Conservation (phyloP, 2,329 filamentous ascomycete genomes). For the Diaporthe ilicicola region DNA sequence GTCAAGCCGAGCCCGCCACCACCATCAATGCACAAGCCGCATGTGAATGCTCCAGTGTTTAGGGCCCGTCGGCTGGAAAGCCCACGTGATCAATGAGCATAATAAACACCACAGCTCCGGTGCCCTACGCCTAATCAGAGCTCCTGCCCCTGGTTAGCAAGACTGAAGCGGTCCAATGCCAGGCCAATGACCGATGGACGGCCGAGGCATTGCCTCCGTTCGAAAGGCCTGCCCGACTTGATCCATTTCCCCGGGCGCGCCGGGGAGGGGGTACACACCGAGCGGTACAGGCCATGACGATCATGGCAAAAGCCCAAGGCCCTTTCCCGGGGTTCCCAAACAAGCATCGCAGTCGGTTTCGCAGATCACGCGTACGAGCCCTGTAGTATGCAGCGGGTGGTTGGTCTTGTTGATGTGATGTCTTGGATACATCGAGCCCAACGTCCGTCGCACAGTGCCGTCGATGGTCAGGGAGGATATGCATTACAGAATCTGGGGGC, state of each 20-base stretch:
- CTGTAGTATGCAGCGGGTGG: neutral
- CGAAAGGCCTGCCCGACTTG: neutral
- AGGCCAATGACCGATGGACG: neutral
- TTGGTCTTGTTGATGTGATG: neutral
- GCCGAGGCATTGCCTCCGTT: neutral
- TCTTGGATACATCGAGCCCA: neutral
- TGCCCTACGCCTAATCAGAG: neutral
- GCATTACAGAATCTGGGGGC: constrained; percentile 11
- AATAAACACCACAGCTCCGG: too few species aligned
- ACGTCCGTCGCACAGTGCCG: constrained; percentile 18
- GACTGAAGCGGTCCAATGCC: neutral
- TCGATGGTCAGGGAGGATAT: neutral
- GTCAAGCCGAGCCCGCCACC: neutral
- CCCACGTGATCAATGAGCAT: neutral
- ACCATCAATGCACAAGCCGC: neutral
- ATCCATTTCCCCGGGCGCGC: neutral
- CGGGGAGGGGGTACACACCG: neutral
- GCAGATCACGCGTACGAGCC: constrained; percentile 1
- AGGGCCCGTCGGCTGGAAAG: neutral
- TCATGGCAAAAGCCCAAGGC: neutral
- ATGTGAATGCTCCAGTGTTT: neutral
- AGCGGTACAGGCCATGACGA: neutral
- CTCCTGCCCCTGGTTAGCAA: neutral
- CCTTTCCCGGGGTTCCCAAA: neutral
- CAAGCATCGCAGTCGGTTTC: neutral